These are phyloP conservation scores for Aspergillus olivimuriae DNA, from an alignment of 495 filamentous ascomycete genomes.

Conservation along the genomic window DNA sequence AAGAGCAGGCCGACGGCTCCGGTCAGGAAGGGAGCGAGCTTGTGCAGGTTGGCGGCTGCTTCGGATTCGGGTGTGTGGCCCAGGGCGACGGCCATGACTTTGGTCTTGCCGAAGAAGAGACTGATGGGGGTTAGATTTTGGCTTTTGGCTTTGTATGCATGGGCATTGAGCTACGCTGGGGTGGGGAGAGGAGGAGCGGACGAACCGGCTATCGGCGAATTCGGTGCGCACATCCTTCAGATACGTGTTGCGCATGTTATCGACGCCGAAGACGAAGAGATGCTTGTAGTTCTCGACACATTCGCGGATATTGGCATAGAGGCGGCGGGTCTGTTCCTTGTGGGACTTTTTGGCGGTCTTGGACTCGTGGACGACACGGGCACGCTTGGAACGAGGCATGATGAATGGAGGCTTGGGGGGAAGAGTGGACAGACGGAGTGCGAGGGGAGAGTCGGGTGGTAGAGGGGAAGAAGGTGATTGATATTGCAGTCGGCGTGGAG, in stretches of 20 bases:
- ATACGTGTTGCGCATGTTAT: constrained; percentile 99
- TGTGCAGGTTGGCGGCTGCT: constrained; percentile 64
- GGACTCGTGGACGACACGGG: constrained; percentile 79
- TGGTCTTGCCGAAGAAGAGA: constrained; percentile 97
- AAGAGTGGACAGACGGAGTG: background rate
- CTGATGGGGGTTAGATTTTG: constrained; percentile 31
- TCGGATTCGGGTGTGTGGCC: constrained; percentile 68
- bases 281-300: constrained; percentile 78
- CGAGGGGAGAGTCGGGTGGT: background rate
- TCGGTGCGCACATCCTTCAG: constrained; percentile 85
- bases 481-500: background rate
- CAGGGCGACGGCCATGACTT: constrained; percentile 92
- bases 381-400: constrained; percentile 96
- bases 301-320: constrained; percentile 84
- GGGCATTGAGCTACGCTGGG: no score
- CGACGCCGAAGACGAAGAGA: constrained; percentile 86
- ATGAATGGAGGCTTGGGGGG: constrained; percentile 20
- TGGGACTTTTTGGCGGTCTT: constrained; percentile 85
- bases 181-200: no score
- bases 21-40: constrained; percentile 61
- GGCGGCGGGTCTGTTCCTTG: constrained; percentile 79
- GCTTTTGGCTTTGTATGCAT: no score
- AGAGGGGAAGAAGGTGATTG: background rate
- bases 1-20: constrained; percentile 89
- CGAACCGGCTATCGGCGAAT: constrained; percentile 76